Conservation (phyloP, 176 grass and related monocot genomes). For the Pontederia paniculata region DNA sequence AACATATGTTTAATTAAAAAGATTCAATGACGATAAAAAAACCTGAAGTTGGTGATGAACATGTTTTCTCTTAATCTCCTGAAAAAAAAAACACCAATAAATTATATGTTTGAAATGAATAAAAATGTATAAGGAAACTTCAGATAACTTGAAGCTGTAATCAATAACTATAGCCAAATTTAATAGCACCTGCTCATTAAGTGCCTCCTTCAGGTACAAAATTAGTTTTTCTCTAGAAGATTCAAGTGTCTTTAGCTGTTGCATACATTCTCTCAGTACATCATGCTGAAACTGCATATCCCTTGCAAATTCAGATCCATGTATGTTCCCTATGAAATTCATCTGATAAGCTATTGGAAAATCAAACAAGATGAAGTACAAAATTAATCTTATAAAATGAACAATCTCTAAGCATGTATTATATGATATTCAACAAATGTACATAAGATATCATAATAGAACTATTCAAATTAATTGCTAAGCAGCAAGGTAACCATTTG, state of each 20-base stretch:
- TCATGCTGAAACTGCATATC: conserved; percentile 47
- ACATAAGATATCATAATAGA: not conserved
- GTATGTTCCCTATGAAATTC: conserved; percentile 34
- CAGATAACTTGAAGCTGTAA: not conserved
- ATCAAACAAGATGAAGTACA: not conserved
- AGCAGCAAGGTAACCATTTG: no score
- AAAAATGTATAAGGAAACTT: conserved; percentile 2
- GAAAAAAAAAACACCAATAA: conserved; percentile 25
- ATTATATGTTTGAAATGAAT: conserved; percentile 14
- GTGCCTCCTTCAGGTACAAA: conserved; percentile 51
- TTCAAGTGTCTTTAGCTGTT: conserved; percentile 58
- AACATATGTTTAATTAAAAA: no score
- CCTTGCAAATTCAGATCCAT: conserved; percentile 29
- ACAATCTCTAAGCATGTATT: not conserved
- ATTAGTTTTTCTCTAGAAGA: conserved; percentile 42
- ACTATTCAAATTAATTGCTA: no score
- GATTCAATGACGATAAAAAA: conserved; percentile 7
- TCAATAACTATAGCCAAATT: not conserved
- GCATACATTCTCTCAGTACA: conserved; percentile 51
- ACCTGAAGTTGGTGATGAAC: conserved; percentile 59
- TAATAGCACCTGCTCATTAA: conserved; percentile 57
- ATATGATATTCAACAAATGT: not conserved
- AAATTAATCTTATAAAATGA: not conserved
- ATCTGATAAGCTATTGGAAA: not conserved
- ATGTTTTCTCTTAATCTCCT: conserved; percentile 63